Percentiles rank a stretch among this genome's conserved stretches.
Evolutionary conservation across 306 rosid genomes (phyloP).

Genomic region (Cucumis cinereus): DNA sequence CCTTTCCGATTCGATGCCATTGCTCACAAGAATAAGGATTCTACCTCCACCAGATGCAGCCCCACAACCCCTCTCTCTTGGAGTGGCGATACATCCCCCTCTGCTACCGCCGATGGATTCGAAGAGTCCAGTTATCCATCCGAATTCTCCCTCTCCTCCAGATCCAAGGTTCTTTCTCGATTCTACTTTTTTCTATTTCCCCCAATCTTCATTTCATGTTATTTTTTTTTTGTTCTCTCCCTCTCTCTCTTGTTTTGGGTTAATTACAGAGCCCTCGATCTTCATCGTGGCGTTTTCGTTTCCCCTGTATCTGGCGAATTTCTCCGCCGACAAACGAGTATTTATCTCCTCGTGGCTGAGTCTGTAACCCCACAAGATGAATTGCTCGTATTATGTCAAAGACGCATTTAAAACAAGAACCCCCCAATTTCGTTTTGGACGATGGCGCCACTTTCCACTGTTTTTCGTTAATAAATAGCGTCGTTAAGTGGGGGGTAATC

Average conservation of each 20-base stretch:
- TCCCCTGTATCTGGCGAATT: not conserved
- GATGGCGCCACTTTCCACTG: not conserved
- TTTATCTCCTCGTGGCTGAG: not conserved
- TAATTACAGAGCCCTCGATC: not conserved
- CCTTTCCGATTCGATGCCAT: constrained; percentile 27
- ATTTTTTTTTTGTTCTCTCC: too few relatives aligned
- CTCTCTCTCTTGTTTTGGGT: not conserved
- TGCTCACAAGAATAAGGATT: constrained; percentile 14
- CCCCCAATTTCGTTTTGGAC: not conserved
- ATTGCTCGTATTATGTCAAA: not conserved
- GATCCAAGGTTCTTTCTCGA: constrained; percentile 49
- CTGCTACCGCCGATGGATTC: constrained; percentile 42
- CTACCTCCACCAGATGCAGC: constrained; percentile 45
- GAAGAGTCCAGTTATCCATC: constrained; percentile 32
- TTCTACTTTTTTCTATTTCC: not conserved
- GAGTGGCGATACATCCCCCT: constrained; percentile 45
- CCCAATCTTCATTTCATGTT: not conserved
- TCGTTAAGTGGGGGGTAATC: not conserved
- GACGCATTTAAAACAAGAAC: not conserved
- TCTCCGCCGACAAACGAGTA: not conserved
- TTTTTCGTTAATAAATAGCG: not conserved
- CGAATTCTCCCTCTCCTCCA: constrained; percentile 17
- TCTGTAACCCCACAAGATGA: not conserved
- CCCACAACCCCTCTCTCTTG: constrained; percentile 67
- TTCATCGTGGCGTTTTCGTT: not conserved